Base-by-base conservation (phyloP, 441 rosid species). In the Codiaeum variegatum region DNA sequence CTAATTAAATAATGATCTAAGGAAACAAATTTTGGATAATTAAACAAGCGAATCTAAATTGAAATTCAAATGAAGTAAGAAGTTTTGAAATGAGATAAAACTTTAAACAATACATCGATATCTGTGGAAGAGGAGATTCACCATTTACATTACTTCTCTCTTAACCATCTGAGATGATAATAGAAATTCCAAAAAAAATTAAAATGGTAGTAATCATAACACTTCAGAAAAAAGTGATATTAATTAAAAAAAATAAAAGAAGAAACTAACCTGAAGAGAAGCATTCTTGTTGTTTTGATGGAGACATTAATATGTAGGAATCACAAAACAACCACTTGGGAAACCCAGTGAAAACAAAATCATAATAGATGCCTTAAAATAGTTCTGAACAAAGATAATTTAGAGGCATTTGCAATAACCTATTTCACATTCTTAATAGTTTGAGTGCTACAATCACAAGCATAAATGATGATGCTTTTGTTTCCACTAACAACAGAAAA, bases 371-470 rank as follows among this genome's bases (percentile, higher is more conserved):
- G 90, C 83, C 66, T 64, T 75, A 73, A 88, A 92, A 16, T 88
- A 85, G 46, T 70, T 36, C 31, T 72, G 72, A 1, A 62, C 78
- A 16, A 75, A 67, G 8, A 51, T 70, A 72, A 77, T 51, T 78
- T 44, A 52, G 78, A 19, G 3, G 69, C 47, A 66, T 67, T 78
- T 59, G 62, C 79, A 5, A 90, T 74, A 77, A 80, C 83, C 77
- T 83, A 90, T 76, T 83, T 86, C 1, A 88, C 87, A 63, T 82
- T 86, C 71, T 85, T 81, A 71, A 92, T 93, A 65, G 89, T 91
- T 71, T 88, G 87, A 44, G 76, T 69, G 77, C 98, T 88, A 83
- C 94, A 94, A 70, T 92, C 94, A 11, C 97, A 92, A 70, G 99
- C 94, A 73, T 92, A 91, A 34, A 88, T 87, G 13, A 76, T 65